These are phyloP conservation scores for Polygonum aviculare DNA, from an alignment of 148 eudicot species.

Conservation along the genomic window DNA sequence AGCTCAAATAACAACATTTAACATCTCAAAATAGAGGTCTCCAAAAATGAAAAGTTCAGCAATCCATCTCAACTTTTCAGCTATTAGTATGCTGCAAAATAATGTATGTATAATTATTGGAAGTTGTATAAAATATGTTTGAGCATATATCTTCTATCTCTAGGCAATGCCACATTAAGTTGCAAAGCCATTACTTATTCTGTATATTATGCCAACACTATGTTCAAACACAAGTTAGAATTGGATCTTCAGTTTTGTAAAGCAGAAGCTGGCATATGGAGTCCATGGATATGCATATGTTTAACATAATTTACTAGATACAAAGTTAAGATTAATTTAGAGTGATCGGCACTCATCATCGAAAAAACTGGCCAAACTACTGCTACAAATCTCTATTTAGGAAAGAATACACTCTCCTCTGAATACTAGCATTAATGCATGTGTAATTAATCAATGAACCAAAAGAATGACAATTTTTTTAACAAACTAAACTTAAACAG, in stretches of 20 bases:
- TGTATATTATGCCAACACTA: too few relatives aligned
- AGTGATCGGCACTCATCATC: too few relatives aligned
- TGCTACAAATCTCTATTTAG: background rate
- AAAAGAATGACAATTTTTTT: background rate
- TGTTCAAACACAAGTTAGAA: too few relatives aligned
- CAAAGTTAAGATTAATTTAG: too few relatives aligned
- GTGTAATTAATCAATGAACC: background rate
- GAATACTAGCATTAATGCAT: background rate
- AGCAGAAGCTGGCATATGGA: too few relatives aligned
- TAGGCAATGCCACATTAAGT: too few relatives aligned
- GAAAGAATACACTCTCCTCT: background rate
- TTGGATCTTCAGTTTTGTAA: too few relatives aligned
- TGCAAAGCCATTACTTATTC: too few relatives aligned
- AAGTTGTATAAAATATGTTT: background rate
- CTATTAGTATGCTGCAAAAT: background rate
- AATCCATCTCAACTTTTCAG: background rate
- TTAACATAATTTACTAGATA: too few relatives aligned
- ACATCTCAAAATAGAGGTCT: background rate
- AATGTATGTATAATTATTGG: background rate
- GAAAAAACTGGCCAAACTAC: too few relatives aligned
- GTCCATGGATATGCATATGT: too few relatives aligned
- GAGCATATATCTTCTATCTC: too few relatives aligned
- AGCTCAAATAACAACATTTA: background rate
- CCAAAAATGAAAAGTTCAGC: background rate
- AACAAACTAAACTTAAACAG: background rate